Evolutionary conservation across 2,329 filamentous ascomycete species (phyloP).

Genomic region (Zymoseptoria pseudotritici): DNA sequence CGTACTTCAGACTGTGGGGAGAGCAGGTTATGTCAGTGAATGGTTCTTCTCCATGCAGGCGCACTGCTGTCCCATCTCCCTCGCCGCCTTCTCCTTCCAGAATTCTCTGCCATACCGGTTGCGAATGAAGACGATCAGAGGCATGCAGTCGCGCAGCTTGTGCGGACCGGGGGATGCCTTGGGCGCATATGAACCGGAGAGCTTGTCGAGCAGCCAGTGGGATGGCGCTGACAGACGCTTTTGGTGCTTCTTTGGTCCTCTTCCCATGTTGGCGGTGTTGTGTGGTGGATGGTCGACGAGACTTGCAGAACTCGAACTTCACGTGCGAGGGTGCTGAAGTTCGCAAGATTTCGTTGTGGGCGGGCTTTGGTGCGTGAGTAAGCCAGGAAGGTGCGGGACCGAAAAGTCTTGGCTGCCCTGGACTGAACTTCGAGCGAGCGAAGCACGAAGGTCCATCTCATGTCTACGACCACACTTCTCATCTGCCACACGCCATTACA

Average conservation of each 20-base stretch:
- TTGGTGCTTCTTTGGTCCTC: conserved; percentile 68
- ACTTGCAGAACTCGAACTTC: conserved; percentile 1
- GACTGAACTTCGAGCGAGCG: too few species aligned
- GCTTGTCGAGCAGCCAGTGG: conserved; percentile 99
- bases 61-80: neutral
- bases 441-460: too few species aligned
- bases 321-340: conserved; percentile 1
- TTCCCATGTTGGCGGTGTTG: conserved; percentile 52
- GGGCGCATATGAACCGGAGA: conserved; percentile 71
- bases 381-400: neutral
- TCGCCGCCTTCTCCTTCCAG: neutral
- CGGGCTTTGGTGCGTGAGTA: conserved; percentile 2
- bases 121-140: conserved; percentile 96
- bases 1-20: conserved; percentile 88
- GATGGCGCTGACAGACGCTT: conserved; percentile 98
- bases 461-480: neutral
- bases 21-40: conserved; percentile 5
- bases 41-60: neutral
- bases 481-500: neutral
- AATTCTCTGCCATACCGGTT: conserved; percentile 45
- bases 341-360: conserved; percentile 4
- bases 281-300: conserved; percentile 11
- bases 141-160: conserved; percentile 99
- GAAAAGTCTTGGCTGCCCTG: neutral
- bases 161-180: conserved; percentile 79